A percentile compares a stretch with the other conserved stretches of the same genome.
These are phyloP conservation scores for Syzygium syzygioides DNA, from an alignment of 441 rosid species.

Conservation along the genomic window DNA sequence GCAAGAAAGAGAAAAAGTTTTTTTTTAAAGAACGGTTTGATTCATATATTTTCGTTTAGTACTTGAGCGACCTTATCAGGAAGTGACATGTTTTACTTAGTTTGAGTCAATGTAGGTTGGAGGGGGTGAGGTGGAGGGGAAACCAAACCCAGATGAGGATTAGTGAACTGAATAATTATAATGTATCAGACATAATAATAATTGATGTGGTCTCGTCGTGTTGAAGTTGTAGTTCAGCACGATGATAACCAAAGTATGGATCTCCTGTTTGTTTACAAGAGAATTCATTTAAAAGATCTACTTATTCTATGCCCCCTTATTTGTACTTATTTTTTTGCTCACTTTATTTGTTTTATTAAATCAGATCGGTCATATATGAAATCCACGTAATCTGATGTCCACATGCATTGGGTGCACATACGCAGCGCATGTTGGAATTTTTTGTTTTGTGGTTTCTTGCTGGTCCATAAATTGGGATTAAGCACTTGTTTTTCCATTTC, in stretches of 20 bases:
- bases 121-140: background rate
- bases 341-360: background rate
- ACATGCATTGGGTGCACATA: background rate
- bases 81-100: background rate
- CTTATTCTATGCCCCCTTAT: background rate
- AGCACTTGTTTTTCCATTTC: background rate
- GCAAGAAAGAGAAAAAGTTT: background rate
- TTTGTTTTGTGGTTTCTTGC: background rate
- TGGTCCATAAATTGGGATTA: background rate
- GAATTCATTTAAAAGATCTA: background rate
- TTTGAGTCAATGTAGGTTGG: background rate
- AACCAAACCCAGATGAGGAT: background rate
- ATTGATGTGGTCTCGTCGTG: background rate
- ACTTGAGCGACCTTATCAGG: background rate
- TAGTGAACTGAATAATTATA: background rate
- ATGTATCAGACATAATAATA: background rate
- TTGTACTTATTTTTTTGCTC: background rate
- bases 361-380: background rate
- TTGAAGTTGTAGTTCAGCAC: constrained; percentile 17
- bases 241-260: constrained; percentile 25
- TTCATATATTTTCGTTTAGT: background rate
- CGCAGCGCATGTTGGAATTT: background rate
- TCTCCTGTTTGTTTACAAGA: constrained; percentile 20
- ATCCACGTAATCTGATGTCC: background rate
- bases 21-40: background rate